Base-by-base conservation (phyloP, 805 yeast species). In the Teunomyces funiuensis region DNA sequence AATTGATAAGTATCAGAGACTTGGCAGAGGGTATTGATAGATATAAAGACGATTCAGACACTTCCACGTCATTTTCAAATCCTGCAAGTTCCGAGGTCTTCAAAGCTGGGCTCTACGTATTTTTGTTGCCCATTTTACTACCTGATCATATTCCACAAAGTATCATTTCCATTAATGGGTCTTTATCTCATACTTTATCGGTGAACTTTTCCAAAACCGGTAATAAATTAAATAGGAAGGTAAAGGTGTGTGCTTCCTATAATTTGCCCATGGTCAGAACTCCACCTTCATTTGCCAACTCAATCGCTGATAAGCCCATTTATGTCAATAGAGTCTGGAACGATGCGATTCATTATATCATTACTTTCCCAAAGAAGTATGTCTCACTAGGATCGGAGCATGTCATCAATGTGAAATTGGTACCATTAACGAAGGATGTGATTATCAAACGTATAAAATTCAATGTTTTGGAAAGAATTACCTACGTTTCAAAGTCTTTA, bases 321-420 rank as follows among this genome's bases (percentile, higher is more conserved):
- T 85, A 82, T 57, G 88, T 86, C 26, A 84, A 83, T 56, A 72
- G 86, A 46, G 73, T 80, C 1, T 86, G 93, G 93, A 79, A 80
- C 50, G 82, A 84, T 41, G 60, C 88, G 0, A 61, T 86, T 27
- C 80, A 80, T 42, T 86, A 86, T 60, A 84, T 84, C 48, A 73
- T 86, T 11, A 76, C 88, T 0, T 74, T 86, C 44, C 89, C 90
- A 0, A 74, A 74, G 43, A 86, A 85, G 53, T 85, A 73, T 57
- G 78, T 85, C 8, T 71, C 85, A 1, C 61, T 85, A 36, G 85
- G 85, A 2, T 72, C 80, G 9, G 80, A 76, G 37, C 66, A 64
- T 65, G 53, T 85, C 62, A 63, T 86, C 15, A 82, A 78, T 52
- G 72, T 86, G 51, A 84, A 82, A 55, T 65, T 86, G 17, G 74